Evolutionary conservation across 306 rosid species (phyloP).

Genomic region (Pterocarpus macrocarpus): DNA sequence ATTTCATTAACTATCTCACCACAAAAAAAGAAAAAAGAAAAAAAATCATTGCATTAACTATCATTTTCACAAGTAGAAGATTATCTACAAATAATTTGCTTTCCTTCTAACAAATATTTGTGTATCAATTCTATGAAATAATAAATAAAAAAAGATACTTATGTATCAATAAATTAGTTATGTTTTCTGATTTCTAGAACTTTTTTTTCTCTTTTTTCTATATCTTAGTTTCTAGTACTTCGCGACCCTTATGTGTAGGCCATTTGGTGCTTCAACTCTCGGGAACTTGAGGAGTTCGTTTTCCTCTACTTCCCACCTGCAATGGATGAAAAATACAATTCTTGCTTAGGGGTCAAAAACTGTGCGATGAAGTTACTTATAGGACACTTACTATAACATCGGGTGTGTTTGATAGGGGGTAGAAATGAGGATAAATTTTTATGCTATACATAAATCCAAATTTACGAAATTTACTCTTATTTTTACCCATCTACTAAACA

Average conservation of each 20-base stretch:
- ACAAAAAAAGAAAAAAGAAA: no score
- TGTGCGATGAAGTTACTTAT: not conserved
- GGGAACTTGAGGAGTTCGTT: slow-evolving; percentile 72
- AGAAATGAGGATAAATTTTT: no score
- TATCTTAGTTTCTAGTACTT: no score
- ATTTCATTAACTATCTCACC: not conserved
- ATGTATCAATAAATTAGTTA: not conserved
- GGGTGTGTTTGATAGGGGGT: no score
- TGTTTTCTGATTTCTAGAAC: slow-evolving; percentile 16
- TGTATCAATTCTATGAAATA: no score
- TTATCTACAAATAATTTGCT: not conserved
- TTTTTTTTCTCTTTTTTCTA: not conserved
- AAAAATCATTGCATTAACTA: no score
- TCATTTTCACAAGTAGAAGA: no score
- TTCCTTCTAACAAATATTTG: not conserved
- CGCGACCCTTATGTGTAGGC: slow-evolving; percentile 67
- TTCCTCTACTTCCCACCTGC: slow-evolving; percentile 83
- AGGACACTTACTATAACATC: no score
- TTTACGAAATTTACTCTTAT: no score
- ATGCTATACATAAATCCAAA: no score
- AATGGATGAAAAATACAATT: slow-evolving; percentile 14
- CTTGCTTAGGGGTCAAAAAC: not conserved
- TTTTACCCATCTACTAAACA: no score
- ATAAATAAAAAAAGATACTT: no score
- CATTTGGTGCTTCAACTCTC: slow-evolving; percentile 85